A percentile compares a stretch with the other conserved stretches of the same genome.
Conservation (phyloP, 768 basidiomycete genomes). For the Amanita thiersii region DNA sequence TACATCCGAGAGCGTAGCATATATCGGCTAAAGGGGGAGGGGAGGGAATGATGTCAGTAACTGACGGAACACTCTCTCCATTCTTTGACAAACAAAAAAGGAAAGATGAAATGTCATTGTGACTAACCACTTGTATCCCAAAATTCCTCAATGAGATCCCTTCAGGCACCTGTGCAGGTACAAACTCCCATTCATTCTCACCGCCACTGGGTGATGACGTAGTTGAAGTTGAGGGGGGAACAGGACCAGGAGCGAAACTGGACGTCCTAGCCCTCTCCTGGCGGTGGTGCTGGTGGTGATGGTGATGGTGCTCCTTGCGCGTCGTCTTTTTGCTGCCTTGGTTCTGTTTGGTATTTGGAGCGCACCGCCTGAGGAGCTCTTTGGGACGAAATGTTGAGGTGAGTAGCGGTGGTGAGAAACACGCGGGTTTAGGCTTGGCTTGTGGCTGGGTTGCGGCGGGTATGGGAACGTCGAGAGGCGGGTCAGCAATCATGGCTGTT, state of each 20-base stretch:
- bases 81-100: not conserved
- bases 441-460: constrained; percentile 9
- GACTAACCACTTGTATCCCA: constrained; percentile 79
- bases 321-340: not conserved
- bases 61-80: too few relatives aligned
- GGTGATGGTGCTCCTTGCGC: not conserved
- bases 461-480: constrained; percentile 14
- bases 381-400: constrained; percentile 45
- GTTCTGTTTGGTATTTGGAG: not conserved
- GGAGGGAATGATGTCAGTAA: constrained; percentile 3
- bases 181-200: constrained; percentile 52
- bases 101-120: constrained; percentile 5
- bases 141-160: constrained; percentile 84
- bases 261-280: constrained; percentile 5
- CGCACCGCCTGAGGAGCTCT: constrained; percentile 28
- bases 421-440: constrained; percentile 15
- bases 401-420: constrained; percentile 26
- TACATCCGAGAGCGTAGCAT: constrained; percentile 83
- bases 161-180: constrained; percentile 65
- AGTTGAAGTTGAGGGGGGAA: too few relatives aligned
- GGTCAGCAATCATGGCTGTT: constrained; percentile 11
- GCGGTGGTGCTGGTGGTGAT: too few relatives aligned
- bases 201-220: not conserved
- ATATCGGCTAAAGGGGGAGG: constrained; percentile 85
- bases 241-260: too few relatives aligned